Evolutionary conservation across 495 filamentous ascomycete species (phyloP).

Genomic region (Tuber borchii): DNA sequence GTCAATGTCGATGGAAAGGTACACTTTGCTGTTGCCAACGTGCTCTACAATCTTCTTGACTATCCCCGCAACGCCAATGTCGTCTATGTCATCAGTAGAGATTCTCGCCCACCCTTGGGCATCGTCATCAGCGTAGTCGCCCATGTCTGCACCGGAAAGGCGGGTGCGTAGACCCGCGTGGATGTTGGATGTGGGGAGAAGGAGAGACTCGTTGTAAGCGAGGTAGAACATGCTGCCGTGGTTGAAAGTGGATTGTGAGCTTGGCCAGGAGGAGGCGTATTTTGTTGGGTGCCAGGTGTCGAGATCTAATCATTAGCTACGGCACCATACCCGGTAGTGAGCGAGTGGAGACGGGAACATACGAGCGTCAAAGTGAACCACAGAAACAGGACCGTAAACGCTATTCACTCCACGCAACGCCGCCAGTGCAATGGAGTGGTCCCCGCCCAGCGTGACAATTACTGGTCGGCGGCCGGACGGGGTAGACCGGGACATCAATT

Average conservation of each 20-base stretch:
- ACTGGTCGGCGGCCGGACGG: constrained; percentile 53
- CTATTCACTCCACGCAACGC: constrained; percentile 65
- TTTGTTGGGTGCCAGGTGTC: constrained; percentile 80
- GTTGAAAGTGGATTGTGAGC: constrained; percentile 65
- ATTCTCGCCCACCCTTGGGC: constrained; percentile 61
- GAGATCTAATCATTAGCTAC: constrained; percentile 44
- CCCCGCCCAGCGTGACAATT: constrained; percentile 72
- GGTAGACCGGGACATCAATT: constrained; percentile 53
- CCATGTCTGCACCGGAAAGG: constrained; percentile 58
- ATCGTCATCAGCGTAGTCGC: constrained; percentile 61
- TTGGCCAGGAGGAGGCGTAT: constrained; percentile 67
- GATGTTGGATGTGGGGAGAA: constrained; percentile 51
- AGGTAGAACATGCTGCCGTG: constrained; percentile 85
- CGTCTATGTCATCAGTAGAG: constrained; percentile 65
- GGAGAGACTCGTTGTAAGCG: constrained; percentile 65
- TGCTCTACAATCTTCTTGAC: constrained; percentile 54
- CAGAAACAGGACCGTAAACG: constrained; percentile 66
- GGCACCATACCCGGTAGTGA: neutral
- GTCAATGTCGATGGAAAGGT: constrained; percentile 70
- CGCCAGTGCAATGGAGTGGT: constrained; percentile 71
- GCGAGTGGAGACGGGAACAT: constrained; percentile 15
- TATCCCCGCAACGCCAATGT: constrained; percentile 56
- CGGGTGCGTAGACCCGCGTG: constrained; percentile 73
- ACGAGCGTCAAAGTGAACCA: constrained; percentile 74
- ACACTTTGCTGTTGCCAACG: constrained; percentile 58